Percentiles rank a stretch among this genome's conserved stretches.
phyloP scores from a whole-genome alignment of 1,284 basidiomycete genomes.

The Ustilago bromivora region DNA sequence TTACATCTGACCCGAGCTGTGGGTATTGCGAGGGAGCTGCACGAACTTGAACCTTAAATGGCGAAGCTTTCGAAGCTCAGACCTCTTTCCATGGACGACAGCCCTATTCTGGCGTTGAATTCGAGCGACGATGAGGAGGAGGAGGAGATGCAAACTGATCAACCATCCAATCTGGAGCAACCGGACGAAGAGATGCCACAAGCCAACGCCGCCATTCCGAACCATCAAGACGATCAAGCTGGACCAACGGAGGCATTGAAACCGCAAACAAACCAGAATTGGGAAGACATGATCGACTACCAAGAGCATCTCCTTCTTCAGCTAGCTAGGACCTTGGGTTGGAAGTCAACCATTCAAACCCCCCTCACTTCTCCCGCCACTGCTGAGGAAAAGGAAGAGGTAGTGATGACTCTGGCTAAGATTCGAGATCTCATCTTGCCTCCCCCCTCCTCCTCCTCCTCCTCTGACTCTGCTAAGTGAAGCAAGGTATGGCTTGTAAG shows the following conservation, averaged over 20 bases:
- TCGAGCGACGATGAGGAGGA: background rate
- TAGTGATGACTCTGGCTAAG: conserved; percentile 2
- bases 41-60: background rate
- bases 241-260: no score
- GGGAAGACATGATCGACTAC: conserved; percentile 4
- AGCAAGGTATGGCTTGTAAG: no score
- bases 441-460: background rate
- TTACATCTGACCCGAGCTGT: conserved; percentile 11
- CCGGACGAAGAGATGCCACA: no score
- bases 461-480: no score
- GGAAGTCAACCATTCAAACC: conserved; percentile 19
- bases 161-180: no score
- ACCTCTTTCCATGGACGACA: no score
- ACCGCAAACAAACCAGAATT: background rate
- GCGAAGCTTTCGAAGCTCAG: no score
- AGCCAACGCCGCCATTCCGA: no score
- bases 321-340: conserved; percentile 12
- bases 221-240: no score
- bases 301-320: conserved; percentile 7
- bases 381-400: background rate
- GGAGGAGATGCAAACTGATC: background rate
- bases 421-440: background rate
- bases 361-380: background rate
- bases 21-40: conserved; percentile 1
- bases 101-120: no score